Conservation (phyloP, 2,329 filamentous ascomycete genomes). For the Ascochyta lentis region DNA sequence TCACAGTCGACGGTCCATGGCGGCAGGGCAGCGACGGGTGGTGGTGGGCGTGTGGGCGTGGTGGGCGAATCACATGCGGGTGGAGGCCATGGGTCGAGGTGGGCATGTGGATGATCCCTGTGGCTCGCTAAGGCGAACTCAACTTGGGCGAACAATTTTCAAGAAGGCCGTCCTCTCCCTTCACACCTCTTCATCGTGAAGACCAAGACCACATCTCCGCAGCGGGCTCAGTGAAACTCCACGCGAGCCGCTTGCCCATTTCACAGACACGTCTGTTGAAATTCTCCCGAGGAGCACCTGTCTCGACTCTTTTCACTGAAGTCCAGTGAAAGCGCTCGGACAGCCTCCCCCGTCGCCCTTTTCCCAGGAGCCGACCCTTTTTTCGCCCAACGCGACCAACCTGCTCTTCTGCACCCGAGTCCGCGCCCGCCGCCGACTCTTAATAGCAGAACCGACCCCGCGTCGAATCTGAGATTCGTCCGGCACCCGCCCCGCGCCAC, state of each 20-base stretch:
- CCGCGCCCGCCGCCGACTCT: conserved; percentile 31
- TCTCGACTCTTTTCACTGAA: conserved; percentile 38
- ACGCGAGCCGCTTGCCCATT: conserved; percentile 48
- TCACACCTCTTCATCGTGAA: conserved; percentile 47
- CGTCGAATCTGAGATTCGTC: conserved; percentile 42
- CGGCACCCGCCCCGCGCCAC: conserved; percentile 24
- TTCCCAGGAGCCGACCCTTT: conserved; percentile 34
- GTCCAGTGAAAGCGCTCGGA: conserved; percentile 43
- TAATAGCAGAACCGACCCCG: conserved; percentile 30
- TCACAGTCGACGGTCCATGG: too few relatives aligned
- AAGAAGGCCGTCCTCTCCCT: conserved; percentile 22
- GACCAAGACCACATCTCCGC: conserved; percentile 35
- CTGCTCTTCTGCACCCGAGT: conserved; percentile 39
- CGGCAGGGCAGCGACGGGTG: too few relatives aligned
- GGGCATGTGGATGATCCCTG: conserved; percentile 18
- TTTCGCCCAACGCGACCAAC: conserved; percentile 28
- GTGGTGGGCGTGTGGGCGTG: too few relatives aligned
- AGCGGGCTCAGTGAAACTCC: conserved; percentile 40
- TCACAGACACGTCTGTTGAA: conserved; percentile 50
- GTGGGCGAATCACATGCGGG: conserved; percentile 19
- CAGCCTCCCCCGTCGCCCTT: conserved; percentile 44
- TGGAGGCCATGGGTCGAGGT: conserved; percentile 6
- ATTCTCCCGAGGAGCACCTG: conserved; percentile 42
- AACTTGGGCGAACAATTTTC: conserved; percentile 36
- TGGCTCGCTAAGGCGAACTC: conserved; percentile 27